A percentile compares a stretch with the other conserved stretches of the same genome.
phyloP scores from a whole-genome alignment of 345 rosid genomes.

The Populus tremula region DNA sequence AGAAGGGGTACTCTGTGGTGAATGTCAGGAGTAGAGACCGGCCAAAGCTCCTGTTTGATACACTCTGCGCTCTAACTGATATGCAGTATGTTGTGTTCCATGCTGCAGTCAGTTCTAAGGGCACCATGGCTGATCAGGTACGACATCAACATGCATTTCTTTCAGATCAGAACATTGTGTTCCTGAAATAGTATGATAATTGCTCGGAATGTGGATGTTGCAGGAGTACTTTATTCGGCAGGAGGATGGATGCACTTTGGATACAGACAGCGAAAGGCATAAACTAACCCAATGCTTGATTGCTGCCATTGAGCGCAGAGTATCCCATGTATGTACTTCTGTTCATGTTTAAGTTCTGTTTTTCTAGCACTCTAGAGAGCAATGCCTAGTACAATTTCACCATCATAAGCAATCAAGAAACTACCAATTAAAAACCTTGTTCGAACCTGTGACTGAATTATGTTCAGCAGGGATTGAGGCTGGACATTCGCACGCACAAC shows the following conservation, averaged over 20 bases:
- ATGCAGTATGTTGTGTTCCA: slow-evolving; percentile 82
- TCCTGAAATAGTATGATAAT: neutral
- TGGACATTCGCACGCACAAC: slow-evolving; percentile 55
- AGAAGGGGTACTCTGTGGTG: slow-evolving; percentile 74
- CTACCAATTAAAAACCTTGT: neutral
- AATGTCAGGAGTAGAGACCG: slow-evolving; percentile 65
- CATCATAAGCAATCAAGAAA: neutral
- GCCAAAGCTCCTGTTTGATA: slow-evolving; percentile 79
- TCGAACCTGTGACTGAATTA: neutral
- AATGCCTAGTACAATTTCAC: neutral
- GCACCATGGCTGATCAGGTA: slow-evolving; percentile 70
- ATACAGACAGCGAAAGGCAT: slow-evolving; percentile 51
- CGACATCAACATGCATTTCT: neutral
- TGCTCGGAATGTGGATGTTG: neutral
- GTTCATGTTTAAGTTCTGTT: no score
- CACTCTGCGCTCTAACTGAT: slow-evolving; percentile 73
- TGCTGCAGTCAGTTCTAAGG: slow-evolving; percentile 68
- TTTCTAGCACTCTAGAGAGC: no score
- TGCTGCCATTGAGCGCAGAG: slow-evolving; percentile 75
- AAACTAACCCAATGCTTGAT: slow-evolving; percentile 59
- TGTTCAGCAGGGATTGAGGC: slow-evolving; percentile 51
- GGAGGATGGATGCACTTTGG: slow-evolving; percentile 64
- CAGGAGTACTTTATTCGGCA: slow-evolving; percentile 88
- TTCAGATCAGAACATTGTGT: neutral
- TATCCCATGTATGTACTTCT: slow-evolving; percentile 39